phyloP scores from a whole-genome alignment of 208 protist species.

The Leishmania tarentolae region DNA sequence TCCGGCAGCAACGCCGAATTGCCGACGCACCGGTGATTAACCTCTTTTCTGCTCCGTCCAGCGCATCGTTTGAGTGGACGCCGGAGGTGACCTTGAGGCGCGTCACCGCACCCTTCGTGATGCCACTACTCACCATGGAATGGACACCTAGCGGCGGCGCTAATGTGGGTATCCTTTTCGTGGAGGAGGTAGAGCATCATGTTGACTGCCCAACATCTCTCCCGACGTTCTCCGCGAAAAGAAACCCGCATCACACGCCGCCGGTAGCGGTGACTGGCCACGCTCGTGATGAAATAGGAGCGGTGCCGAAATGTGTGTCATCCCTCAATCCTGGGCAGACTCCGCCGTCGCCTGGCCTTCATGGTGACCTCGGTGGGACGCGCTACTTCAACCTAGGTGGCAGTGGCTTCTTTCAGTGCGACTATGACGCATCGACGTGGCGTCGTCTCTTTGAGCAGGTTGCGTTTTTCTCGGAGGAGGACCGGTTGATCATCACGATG shows the following conservation, averaged over 20 bases:
- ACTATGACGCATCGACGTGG: constrained; percentile 72
- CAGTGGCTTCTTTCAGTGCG: constrained; percentile 54
- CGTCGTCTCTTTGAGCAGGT: constrained; percentile 56
- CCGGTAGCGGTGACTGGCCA: not conserved
- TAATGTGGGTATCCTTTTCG: constrained; percentile 19
- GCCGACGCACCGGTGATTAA: constrained; percentile 14
- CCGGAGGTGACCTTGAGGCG: constrained; percentile 18
- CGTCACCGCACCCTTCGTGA: constrained; percentile 14
- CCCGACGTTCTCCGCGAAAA: not conserved
- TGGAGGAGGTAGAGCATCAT: constrained; percentile 20
- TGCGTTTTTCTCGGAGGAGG: constrained; percentile 49
- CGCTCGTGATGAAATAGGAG: not conserved
- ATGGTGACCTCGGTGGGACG: not conserved
- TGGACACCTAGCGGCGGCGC: constrained; percentile 15
- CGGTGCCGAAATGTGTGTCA: too few relatives aligned
- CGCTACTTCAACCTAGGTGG: constrained; percentile 67
- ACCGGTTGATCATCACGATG: constrained; percentile 61
- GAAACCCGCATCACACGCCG: not conserved
- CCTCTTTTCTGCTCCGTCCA: constrained; percentile 18
- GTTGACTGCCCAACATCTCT: not conserved
- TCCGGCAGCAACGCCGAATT: constrained; percentile 14
- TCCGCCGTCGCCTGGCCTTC: not conserved
- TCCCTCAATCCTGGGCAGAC: not conserved
- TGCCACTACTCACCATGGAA: constrained; percentile 31
- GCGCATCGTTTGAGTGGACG: constrained; percentile 25